Base-by-base conservation (phyloP, 257 asterid species). In the Voacanga thouarsii region DNA sequence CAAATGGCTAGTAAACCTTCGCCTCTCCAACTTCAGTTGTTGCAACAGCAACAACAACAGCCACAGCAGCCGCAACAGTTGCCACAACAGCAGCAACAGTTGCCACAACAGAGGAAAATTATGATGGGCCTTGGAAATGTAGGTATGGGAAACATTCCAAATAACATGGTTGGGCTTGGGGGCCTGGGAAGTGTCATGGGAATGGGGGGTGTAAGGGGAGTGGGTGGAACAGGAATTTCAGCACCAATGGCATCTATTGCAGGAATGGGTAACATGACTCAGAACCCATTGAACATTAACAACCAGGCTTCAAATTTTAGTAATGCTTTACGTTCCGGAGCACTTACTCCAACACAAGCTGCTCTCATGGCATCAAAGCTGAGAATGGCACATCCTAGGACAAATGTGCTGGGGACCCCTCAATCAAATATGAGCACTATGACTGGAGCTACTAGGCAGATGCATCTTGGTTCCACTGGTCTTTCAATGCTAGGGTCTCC, bases 111-210 rank as follows among this genome's bases (percentile, higher is more conserved):
- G 89, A 91, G 97, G 81, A 96, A 89, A 77, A 89, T 91, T 89
- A 88, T 96, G 91, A 76, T 86, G 61, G 84, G 96, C 63, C 84
- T 91, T 61, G 97, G 97, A 81, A 85, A 75, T 56, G 93, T 89
- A 39, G 91, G 96, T 80, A 88, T 89, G 90, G 94, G 96, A 44
- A 92, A 84, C 85, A 85, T 91, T 73, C 86, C 89, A 72, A 95
- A 87, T 81, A 89, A 84, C 79, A 89, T 92, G 86, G 91, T 87
- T 47, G 98, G 96, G 65, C 90, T 91, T 60, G 99, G 98, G 57
- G 89, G 90, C 30, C 77, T 92, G 77, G 84, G 92, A 68, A 88
- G 80, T 79, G 92, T 87, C 77, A 89, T 92, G 97, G 96, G 94
- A 74, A 82, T 94, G 59, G 88, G 92, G 10, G 94, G 96, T 65